A percentile compares a stretch with the other conserved stretches of the same genome.
These are phyloP conservation scores for Teratosphaeria destructans DNA, from an alignment of 2,329 filamentous ascomycete species.

Conservation along the genomic window DNA sequence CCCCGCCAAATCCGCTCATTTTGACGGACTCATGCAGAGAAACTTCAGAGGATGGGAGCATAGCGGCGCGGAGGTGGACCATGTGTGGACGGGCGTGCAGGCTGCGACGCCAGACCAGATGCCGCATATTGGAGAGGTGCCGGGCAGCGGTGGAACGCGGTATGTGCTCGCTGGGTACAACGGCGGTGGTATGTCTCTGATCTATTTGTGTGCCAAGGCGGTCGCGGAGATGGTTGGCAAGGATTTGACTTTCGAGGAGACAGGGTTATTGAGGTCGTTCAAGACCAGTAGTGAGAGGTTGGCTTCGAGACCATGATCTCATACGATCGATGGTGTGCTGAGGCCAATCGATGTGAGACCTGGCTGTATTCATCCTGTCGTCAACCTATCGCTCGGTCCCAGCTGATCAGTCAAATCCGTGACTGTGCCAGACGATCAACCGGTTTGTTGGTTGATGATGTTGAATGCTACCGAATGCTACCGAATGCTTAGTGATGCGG, in stretches of 20 bases:
- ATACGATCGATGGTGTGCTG: background rate
- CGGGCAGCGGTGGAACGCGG: constrained; percentile 6
- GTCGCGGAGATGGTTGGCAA: constrained; percentile 32
- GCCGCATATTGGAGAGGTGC: constrained; percentile 16
- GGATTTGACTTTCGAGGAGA: constrained; percentile 1
- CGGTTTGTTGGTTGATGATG: too few species aligned
- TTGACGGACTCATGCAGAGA: constrained; percentile 39
- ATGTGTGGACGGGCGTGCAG: constrained; percentile 36
- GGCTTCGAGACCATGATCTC: background rate
- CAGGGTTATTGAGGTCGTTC: constrained; percentile 4
- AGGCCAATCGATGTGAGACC: too few species aligned
- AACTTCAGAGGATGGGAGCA: constrained; percentile 42
- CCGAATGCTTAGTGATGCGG: too few species aligned
- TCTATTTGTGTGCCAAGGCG: constrained; percentile 32
- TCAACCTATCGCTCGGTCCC: too few species aligned
- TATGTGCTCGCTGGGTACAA: constrained; percentile 17
- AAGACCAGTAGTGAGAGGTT: background rate
- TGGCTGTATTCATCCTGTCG: too few species aligned
- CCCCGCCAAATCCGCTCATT: constrained; percentile 31
- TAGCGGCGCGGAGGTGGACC: constrained; percentile 27
- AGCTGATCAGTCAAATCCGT: too few species aligned
- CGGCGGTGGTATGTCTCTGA: constrained; percentile 39
- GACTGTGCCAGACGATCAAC: too few species aligned
- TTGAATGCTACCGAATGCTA: too few species aligned
- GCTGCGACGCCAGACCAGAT: constrained; percentile 13